Evolutionary conservation across 106 monocot genomes (phyloP), one percentile per base, ranked within the genome.

Genomic region (Iris macrosiphon): DNA sequence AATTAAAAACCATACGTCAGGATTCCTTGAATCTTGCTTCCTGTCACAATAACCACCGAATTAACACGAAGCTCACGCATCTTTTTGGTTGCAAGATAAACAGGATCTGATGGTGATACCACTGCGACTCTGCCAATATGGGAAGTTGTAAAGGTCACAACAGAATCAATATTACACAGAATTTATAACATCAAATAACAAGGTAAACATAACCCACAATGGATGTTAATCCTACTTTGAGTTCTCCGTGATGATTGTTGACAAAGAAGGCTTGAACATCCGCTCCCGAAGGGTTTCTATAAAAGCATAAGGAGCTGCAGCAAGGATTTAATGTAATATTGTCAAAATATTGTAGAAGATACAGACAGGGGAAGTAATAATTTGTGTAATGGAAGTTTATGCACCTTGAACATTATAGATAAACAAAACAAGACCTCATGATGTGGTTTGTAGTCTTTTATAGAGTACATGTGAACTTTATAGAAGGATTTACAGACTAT

Each of bases 241-340:
- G 31, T 75, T 77, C 61, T 90, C 90, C 10, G 79, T 55, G 22
- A 96, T 64, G 8, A 90, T 78, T 45, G 90, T 86, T 60, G 85
- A 76, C 40, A 96, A 67, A 18, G 86, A 83, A 57, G 96, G 96
- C 70, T 96, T 96, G 60, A 96, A 86, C 89, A 96, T 90, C 65
- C 70, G 61, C 34, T 96, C 96, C 16, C 96, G 75, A 37, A 96
- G 82, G 38, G 86, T 86, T 67, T 96, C 96, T 34, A 96, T 80
- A 40, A 96, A 69, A 57, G 66, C 76, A 64, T 86, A 75, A 58
- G 81, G 96, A 72, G 72, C 96, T 96, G 89, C 71, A 79, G 7
- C 31, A 40, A 79, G 15, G 31, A 64, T 18, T n/a, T n/a, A n/a
- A n/a, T n/a, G n/a, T n/a, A n/a, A n/a, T n/a, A n/a, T n/a, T n/a